Evolutionary conservation across 1,284 basidiomycete species (phyloP).

Genomic region (Leccinum holopus): DNA sequence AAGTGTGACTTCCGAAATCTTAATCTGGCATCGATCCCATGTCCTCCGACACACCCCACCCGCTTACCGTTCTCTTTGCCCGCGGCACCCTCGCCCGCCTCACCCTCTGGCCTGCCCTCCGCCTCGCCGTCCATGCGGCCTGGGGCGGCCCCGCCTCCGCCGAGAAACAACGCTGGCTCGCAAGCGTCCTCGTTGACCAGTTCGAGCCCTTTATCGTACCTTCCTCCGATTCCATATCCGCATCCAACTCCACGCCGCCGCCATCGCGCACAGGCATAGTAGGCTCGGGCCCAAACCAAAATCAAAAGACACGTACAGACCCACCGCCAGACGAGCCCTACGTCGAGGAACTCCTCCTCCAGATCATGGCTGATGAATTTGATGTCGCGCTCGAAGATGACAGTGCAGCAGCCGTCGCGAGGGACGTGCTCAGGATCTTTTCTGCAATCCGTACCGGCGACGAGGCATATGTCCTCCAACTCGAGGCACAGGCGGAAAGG

Average conservation of each 20-base stretch:
- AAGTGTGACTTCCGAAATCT: too few species aligned
- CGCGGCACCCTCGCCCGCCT: slow-evolving; percentile 80
- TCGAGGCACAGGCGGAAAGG: slow-evolving; percentile 63
- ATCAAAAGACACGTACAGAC: neutral
- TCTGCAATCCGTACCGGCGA: slow-evolving; percentile 41
- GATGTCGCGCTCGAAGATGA: slow-evolving; percentile 81
- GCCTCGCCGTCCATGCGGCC: slow-evolving; percentile 75
- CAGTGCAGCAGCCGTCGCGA: slow-evolving; percentile 67
- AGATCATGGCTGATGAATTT: slow-evolving; percentile 84
- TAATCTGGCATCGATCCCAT: neutral
- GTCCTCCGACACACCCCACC: neutral
- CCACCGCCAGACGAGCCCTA: slow-evolving; percentile 68
- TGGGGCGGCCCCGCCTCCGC: slow-evolving; percentile 79
- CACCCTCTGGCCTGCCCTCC: slow-evolving; percentile 78
- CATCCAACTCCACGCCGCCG: neutral
- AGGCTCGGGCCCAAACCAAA: neutral
- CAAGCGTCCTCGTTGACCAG: slow-evolving; percentile 77
- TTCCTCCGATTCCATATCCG: neutral
- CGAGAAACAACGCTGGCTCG: slow-evolving; percentile 76
- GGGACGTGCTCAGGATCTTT: slow-evolving; percentile 72
- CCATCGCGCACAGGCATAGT: neutral
- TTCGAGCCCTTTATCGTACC: slow-evolving; percentile 58
- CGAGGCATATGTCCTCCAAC: slow-evolving; percentile 49
- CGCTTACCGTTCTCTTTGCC: slow-evolving; percentile 70
- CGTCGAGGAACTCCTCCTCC: slow-evolving; percentile 74